Evolutionary conservation across 2,329 filamentous ascomycete species (phyloP), one percentile per base, ranked within the genome.

Genomic region (Chaetomium globosum): DNA sequence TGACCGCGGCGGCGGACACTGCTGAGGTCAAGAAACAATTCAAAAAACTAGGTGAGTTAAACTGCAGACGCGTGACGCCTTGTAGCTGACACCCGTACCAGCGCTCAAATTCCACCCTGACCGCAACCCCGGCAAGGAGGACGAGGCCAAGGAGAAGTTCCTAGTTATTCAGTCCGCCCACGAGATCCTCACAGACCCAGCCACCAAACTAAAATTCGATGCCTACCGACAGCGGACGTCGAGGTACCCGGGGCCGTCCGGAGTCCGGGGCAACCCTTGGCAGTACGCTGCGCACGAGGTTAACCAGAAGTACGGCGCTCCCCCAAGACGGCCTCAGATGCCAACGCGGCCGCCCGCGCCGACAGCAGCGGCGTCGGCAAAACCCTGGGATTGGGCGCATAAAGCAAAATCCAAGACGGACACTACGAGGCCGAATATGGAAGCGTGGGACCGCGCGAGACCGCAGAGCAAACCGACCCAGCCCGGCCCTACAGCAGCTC

Each of bases 31-130:
- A 92, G 80, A 95, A 89, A 77, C 89, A 93, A 73, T 97, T 93
- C 77, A 86, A 90, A 71, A 93, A 92, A 77, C 85, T 96, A 73
- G 90, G 90, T 92, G 80, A 65, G 81, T 70, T 36, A 33, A n/a
- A 46, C 12, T 7, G 7, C 9, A 13, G 4, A 10, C 10, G 16
- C 23, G 6, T 13, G 28, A 61, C 59, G 16, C 21, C 46, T 30
- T 60, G 23, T 61, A 67, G 57, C 64, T 65, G 33, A 66, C 62
- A 53, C 49, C 46, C 52, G 67, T 54, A 33, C 26, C 64, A 92
- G 92, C 92, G 56, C 81, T 96, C 55, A 90, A 91, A 76, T 96
- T 90, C 73, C 93, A 97, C 74, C 93, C 93, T 8, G 93, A 97
- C 75, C 89, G 93, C 66, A 96, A 97, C 74, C 91, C 89, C 12